Percentiles rank a stretch among this genome's conserved stretches.
These are phyloP conservation scores for Acanthamoeba healyi DNA, from an alignment of 208 protist species.

Conservation along the genomic window DNA sequence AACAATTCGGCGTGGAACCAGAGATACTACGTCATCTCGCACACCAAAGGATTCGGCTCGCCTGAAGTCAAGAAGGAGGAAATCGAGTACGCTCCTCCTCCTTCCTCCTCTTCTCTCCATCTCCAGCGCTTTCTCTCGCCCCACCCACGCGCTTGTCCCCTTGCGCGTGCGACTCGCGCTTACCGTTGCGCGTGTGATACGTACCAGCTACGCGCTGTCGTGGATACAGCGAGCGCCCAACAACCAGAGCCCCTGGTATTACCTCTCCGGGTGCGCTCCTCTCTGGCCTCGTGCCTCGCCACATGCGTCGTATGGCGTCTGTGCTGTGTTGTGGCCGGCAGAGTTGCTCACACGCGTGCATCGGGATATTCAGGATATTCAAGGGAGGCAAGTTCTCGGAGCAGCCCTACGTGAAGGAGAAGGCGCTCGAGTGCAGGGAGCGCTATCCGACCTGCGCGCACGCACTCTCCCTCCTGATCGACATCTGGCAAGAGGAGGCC, in stretches of 20 bases:
- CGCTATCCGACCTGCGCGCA: conserved; percentile 38
- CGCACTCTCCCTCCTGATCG: not conserved
- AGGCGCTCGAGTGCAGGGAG: not conserved
- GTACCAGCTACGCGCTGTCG: conserved; percentile 29
- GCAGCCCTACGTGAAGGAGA: conserved; percentile 15
- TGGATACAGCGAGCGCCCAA: conserved; percentile 38
- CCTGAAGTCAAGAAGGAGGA: conserved; percentile 23
- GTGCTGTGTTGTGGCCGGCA: too few species aligned
- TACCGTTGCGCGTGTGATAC: too few species aligned
- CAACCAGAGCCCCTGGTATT: conserved; percentile 60
- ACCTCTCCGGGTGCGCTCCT: not conserved
- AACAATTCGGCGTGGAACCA: conserved; percentile 95
- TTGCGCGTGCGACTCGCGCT: too few species aligned
- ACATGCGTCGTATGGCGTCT: too few species aligned
- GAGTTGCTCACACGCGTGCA: too few species aligned
- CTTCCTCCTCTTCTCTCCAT: not conserved
- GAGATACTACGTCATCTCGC: conserved; percentile 88
- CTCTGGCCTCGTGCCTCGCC: too few species aligned
- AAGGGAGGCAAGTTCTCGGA: conserved; percentile 8
- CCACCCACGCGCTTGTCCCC: too few species aligned
- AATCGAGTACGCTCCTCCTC: conserved; percentile 2
- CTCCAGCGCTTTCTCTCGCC: too few species aligned
- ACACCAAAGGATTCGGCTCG: not conserved
- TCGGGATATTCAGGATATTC: not conserved
- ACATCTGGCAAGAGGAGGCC: conserved; percentile 32